Evolutionary conservation across 2,329 filamentous ascomycete species (phyloP), one percentile per base, ranked within the genome.

Genomic region (Hypomyces rosellus): DNA sequence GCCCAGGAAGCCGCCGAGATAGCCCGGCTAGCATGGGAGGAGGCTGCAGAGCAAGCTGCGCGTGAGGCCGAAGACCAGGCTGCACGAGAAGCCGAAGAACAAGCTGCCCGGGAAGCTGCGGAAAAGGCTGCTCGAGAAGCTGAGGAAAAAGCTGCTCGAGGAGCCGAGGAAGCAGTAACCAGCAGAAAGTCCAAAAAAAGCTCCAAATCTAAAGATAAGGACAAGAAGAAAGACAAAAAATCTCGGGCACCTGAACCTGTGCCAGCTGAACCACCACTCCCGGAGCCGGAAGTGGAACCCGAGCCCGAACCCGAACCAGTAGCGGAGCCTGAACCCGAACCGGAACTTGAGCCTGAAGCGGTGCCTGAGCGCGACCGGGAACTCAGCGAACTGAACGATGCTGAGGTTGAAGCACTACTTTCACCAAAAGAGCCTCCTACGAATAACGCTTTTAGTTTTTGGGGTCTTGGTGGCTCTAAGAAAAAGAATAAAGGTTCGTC

Each of bases 381-480:
- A 22, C 54, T 55, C 46, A 50, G 54, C 22, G 65, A 74, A 22
- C 64, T 74, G 48, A 70, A 66, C 11, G 60, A 69, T 11, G 70
- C 73, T 34, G 65, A 75, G 49, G 62, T 75, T 25, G 72, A 74
- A 46, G 70, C 73, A 56, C 63, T 75, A 15, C 61, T 75, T 34
- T 60, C 65, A 6, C 58, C 60, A 6, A 59, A 61, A 39, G 60
- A 64, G 43, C 63, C 64, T 49, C 57, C 58, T 41, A 65, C 69
- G 50, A 60, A 59, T 39, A 70, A 75, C 51, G 63, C 75, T 0
- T 83, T 82, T 63, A 74, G 74, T 57, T 81, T 82, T 68, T 83
- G 79, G 80, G 76, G 78, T 5, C 46, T 66, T 52, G 68, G 72
- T 44, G 55, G 57, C 16, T 62, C 69, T 51, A 78, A 75, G 61